A percentile compares a stretch with the other conserved stretches of the same genome.
These are phyloP conservation scores for Penicillium rolfsii DNA, from an alignment of 2,329 filamentous ascomycete species.

Conservation along the genomic window DNA sequence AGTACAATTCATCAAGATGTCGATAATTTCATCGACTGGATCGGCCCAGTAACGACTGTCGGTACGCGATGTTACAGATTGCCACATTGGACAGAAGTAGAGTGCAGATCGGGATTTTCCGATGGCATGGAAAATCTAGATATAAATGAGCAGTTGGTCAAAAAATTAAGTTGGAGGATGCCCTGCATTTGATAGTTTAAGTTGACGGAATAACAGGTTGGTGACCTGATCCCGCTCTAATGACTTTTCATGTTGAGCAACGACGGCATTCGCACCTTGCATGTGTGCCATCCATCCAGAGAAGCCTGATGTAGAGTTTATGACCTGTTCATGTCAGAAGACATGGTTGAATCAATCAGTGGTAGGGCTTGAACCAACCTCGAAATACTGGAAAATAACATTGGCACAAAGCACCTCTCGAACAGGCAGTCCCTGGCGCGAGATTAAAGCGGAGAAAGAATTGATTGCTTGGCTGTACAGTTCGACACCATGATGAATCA, in stretches of 20 bases:
- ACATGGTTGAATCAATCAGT: not conserved
- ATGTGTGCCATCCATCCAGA: conserved; percentile 23
- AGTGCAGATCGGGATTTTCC: conserved; percentile 20
- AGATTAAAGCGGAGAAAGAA: conserved; percentile 17
- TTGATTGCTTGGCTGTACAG: conserved; percentile 23
- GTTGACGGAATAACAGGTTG: conserved; percentile 16
- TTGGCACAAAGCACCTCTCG: conserved; percentile 23
- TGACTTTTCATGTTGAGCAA: conserved; percentile 16
- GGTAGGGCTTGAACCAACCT: conserved; percentile 7
- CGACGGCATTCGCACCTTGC: conserved; percentile 24
- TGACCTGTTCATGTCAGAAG: conserved; percentile 14
- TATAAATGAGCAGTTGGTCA: not conserved
- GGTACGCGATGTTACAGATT: conserved; percentile 8
- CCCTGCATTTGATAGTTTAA: conserved; percentile 21
- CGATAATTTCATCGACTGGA: conserved; percentile 18
- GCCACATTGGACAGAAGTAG: conserved; percentile 19
- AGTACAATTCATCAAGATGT: conserved; percentile 21
- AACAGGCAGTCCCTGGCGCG: conserved; percentile 12
- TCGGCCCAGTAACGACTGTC: conserved; percentile 2
- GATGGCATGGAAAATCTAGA: conserved; percentile 23
- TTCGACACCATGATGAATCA: conserved; percentile 16
- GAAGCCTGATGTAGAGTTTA: conserved; percentile 22
- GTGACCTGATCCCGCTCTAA: conserved; percentile 16
- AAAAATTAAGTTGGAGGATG: not conserved
- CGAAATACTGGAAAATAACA: conserved; percentile 23